Evolutionary conservation across 176 grass and related monocot species (phyloP), one percentile per base, ranked within the genome.

Genomic region (Neostapfia colusana): DNA sequence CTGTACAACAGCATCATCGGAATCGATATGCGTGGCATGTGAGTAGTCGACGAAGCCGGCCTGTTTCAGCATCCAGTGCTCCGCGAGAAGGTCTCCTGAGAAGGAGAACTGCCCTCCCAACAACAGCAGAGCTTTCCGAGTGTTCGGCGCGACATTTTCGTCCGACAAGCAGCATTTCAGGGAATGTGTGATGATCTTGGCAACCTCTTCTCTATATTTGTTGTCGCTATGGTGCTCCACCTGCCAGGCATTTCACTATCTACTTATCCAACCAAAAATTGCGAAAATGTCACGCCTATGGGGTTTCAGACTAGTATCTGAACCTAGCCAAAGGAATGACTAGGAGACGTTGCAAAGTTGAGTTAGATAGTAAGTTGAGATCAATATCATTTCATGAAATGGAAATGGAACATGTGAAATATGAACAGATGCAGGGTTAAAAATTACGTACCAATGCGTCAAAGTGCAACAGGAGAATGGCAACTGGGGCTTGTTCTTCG

Each of bases 31-130:
- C 2, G 9, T 44, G 74, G 27, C 2, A 8, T 6, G 28, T 8
- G 65, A 39, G 14, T 28, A 48, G 61, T 46, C 27, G 38, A 46
- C 7, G 79, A 84, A 87, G 44, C 87, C 84, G 48, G 81, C 81
- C 28, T 79, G 44, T 80, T 82, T 72, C 43, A 93, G 78, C 77
- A 76, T 84, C 81, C 63, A 74, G 11, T 75, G 55, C 81, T 93
- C 90, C 0, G 63, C 61, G 20, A 83, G 35, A 14, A 80, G 60
- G 51, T 90, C 85, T 26, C 87, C 87, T 0, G 75, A 76, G 74
- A 71, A 84, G 28, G 84, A 83, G 82, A 93, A 90, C 7, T 80
- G 60, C 5, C 91, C 87, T n/a, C 82, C 84, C 65, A 90, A 8
- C 75, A 93, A 8, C 27, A 90, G 91, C 28, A 93, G 70, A 57